Percentiles rank a stretch among this genome's conserved stretches.
Conservation (phyloP, 441 rosid genomes). For the Jatropha podagrica region DNA sequence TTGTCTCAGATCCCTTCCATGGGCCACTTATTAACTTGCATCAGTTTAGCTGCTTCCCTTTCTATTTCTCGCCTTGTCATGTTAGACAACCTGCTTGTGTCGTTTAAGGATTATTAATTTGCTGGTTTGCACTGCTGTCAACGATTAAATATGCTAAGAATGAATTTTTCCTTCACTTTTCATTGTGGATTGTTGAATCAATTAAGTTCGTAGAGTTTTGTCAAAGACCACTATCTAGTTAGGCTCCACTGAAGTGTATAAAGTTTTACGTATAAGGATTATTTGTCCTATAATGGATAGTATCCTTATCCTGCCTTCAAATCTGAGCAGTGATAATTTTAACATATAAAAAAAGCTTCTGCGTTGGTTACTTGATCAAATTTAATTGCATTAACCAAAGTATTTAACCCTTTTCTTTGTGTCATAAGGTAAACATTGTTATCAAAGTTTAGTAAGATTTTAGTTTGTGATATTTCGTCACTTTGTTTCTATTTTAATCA, state of each 20-base stretch:
- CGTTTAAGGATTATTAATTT: not conserved
- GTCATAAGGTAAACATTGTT: not conserved
- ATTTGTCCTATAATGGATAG: not conserved
- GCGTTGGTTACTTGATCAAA: not conserved
- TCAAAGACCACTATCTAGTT: not conserved
- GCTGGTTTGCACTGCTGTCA: not conserved
- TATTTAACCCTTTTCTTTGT: not conserved
- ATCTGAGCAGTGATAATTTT: not conserved
- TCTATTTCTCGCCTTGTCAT: slow-evolving; percentile 1
- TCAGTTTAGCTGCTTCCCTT: slow-evolving; percentile 3
- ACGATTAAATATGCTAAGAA: not conserved
- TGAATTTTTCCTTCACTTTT: not conserved
- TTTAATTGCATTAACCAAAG: not conserved
- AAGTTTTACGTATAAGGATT: not conserved
- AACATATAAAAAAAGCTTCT: not conserved
- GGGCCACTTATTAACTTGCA: slow-evolving; percentile 1
- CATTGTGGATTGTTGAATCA: not conserved
- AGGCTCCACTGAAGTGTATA: not conserved
- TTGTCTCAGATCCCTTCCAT: slow-evolving; percentile 4
- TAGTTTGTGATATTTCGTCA: not conserved
- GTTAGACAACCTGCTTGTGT: not conserved
- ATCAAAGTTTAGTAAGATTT: not conserved
- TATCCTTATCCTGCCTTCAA: not conserved
- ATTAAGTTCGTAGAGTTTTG: not conserved
- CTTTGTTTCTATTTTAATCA: not conserved